Base-by-base conservation (phyloP, 345 rosid genomes). In the Mercurialis annua region DNA sequence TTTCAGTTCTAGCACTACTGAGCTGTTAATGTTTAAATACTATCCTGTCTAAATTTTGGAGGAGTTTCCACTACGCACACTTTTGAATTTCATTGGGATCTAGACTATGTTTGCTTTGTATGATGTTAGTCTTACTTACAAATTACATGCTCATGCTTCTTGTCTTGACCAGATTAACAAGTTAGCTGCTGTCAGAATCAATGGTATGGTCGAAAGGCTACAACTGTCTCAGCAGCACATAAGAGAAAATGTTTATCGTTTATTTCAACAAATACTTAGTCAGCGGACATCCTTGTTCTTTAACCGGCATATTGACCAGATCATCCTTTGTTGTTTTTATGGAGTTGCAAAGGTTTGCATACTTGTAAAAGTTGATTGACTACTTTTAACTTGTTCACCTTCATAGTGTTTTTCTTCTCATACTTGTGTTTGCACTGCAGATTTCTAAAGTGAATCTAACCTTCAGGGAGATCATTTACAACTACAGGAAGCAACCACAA, bases 401-500 rank as follows among this genome's bases (percentile, higher is more conserved):
- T 23, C 31, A 62, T 16, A 11, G 17, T 65, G n/a, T 42, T 66
- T 26, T 49, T 21, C 66, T 55, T 46, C 64, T 74, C 31, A 36
- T 47, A 18, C 18, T 23, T 0, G 23, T 21, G 36, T 59, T 59
- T 68, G 79, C 55, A 33, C 69, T 78, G 78, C 86, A 94, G 99
- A 91, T 94, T 63, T 89, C 93, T 77, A 92, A 92, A 71, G 76
- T 86, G 76, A 81, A 77, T 71, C 75, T 94, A 52, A 89, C 98
- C 38, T 94, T 94, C 69, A 80, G 74, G 82, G 97, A 91, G 67
- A 92, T 94, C 59, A 83, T 94, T 60, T 76, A 62, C 82, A 89
- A 89, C 82, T 91, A 89, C 68, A 78, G 92, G 79, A 94, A 89
- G 90, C 99, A 94, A 73, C 93, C 98, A 69, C 99, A 91, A 62